Percentiles rank a stretch among this genome's conserved stretches.
These are phyloP conservation scores for Durusdinium trenchii DNA, from an alignment of 73 alveolate species.

Conservation along the genomic window DNA sequence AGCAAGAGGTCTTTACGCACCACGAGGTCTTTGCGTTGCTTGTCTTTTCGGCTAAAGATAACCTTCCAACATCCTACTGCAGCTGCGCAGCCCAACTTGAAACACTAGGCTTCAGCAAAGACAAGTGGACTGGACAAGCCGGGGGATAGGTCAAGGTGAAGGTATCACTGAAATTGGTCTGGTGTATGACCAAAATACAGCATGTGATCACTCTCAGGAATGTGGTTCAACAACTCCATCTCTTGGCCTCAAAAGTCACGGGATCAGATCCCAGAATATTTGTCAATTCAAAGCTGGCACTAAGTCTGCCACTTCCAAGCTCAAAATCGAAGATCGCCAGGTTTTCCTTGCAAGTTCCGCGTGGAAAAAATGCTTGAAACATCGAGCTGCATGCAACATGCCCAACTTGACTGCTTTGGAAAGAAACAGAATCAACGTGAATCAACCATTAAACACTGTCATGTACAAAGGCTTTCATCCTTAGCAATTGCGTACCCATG, in stretches of 20 bases:
- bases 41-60: too few relatives aligned
- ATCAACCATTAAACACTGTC: too few relatives aligned
- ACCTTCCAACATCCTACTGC: too few relatives aligned
- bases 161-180: slow-evolving; percentile 51
- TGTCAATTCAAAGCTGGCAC: background rate
- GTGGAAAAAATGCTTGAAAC: background rate
- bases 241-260: slow-evolving; percentile 41
- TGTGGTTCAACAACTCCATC: slow-evolving; percentile 56
- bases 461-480: background rate
- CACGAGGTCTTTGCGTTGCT: too few relatives aligned
- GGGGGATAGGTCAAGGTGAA: too few relatives aligned
- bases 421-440: too few relatives aligned
- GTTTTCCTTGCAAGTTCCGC: slow-evolving; percentile 27
- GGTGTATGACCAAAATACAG: slow-evolving; percentile 86
- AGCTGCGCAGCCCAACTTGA: too few relatives aligned
- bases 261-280: background rate
- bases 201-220: slow-evolving; percentile 88
- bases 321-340: slow-evolving; percentile 74
- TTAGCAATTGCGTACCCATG: background rate
- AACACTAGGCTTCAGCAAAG: too few relatives aligned
- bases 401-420: too few relatives aligned
- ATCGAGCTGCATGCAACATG: too few relatives aligned
- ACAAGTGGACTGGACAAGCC: too few relatives aligned
- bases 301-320: slow-evolving; percentile 56
- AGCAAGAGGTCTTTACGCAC: too few relatives aligned